Evolutionary conservation across 2,329 filamentous ascomycete species (phyloP).

Genomic region (Colletotrichum spinosum): DNA sequence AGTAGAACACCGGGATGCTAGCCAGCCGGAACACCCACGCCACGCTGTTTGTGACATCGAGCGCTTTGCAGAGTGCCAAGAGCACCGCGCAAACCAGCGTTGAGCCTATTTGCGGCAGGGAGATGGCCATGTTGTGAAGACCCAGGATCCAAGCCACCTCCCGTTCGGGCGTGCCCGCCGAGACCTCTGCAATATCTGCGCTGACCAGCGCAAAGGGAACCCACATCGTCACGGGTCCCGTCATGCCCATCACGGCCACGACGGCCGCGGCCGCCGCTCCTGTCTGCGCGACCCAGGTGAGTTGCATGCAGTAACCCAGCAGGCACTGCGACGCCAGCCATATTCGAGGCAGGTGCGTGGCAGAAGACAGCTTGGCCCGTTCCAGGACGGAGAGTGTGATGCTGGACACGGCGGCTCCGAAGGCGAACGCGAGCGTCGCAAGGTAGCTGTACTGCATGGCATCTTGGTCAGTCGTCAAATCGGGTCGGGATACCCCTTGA

Average conservation of each 20-base stretch:
- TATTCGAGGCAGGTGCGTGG: neutral
- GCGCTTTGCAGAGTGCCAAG: neutral
- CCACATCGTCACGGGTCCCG: conserved; percentile 7
- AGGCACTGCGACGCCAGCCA: conserved; percentile 3
- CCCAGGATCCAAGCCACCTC: conserved; percentile 5
- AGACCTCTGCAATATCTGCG: neutral
- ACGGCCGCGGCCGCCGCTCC: neutral
- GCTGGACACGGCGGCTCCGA: neutral
- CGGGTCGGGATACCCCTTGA: too few species aligned
- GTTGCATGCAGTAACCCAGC: conserved; percentile 2
- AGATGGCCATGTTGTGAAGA: conserved; percentile 5
- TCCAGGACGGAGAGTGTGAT: neutral
- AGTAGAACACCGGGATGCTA: neutral
- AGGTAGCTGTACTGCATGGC: neutral
- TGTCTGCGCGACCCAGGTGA: neutral
- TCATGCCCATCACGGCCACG: conserved; percentile 4
- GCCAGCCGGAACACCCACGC: neutral
- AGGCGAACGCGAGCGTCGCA: neutral
- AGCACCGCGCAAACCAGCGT: neutral
- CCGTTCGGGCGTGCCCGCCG: neutral
- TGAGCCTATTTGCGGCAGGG: neutral
- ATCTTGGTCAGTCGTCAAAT: too few species aligned
- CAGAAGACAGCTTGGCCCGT: neutral
- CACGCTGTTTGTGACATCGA: neutral
- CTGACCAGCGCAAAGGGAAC: conserved; percentile 1